A percentile compares a stretch with the other conserved stretches of the same genome.
Conservation (phyloP, 176 grass and related monocot species). For the Puccinellia tenuiflora region DNA sequence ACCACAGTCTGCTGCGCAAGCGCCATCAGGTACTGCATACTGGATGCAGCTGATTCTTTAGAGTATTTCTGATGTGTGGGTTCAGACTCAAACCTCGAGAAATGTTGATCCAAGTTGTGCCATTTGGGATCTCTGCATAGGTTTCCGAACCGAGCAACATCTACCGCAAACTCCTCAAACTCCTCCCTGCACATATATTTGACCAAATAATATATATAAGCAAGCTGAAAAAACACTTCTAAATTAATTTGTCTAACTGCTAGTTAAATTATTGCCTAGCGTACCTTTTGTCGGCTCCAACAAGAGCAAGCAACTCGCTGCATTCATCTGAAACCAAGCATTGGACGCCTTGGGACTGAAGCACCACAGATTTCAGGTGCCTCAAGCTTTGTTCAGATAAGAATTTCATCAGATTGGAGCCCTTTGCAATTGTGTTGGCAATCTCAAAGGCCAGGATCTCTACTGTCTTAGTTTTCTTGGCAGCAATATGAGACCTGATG, state of each 20-base stretch:
- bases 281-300: conserved; percentile 54
- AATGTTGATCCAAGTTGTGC: conserved; percentile 51
- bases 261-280: neutral
- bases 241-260: too few species aligned
- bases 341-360: conserved; percentile 41
- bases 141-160: conserved; percentile 55
- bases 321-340: conserved; percentile 48
- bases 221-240: too few species aligned
- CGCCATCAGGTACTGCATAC: conserved; percentile 45
- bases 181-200: conserved; percentile 36
- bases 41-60: conserved; percentile 26
- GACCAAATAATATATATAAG: too few species aligned
- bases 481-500: neutral
- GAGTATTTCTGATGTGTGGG: neutral
- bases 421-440: conserved; percentile 66
- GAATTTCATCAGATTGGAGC: conserved; percentile 46
- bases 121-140: conserved; percentile 44
- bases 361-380: conserved; percentile 35
- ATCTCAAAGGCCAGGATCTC: conserved; percentile 61
- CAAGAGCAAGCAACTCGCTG: conserved; percentile 32
- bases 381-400: conserved; percentile 43
- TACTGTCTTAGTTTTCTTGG: conserved; percentile 32
- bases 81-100: conserved; percentile 45
- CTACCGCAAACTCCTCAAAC: conserved; percentile 31
- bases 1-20: conserved; percentile 41